Base-by-base conservation (phyloP, 345 rosid species). In the Citrus maxima region DNA sequence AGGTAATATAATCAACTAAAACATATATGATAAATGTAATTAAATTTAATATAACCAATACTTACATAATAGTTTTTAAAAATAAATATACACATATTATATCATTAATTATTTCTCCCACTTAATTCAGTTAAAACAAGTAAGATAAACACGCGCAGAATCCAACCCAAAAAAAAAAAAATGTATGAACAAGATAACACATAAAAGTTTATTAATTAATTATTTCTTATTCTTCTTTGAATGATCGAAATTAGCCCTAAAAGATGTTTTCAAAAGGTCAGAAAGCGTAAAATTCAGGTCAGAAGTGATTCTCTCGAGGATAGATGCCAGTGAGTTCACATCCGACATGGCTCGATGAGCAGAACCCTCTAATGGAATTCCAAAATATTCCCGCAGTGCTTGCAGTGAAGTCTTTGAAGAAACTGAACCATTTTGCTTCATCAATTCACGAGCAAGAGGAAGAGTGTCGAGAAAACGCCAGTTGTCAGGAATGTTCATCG, bases 311-410 rank as follows among this genome's bases (percentile, higher is more conserved):
- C 30, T 77, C 68, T 55, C 34, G 16, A 80, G 54, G 8, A 77
- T 16, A 19, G 34, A 8, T 14, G 81, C 7, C 55, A 83, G 19
- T 19, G 38, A 54, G 73, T 77, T 67, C 24, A 80, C 83, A 12
- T 83, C 86, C 0, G 81, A 24, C 83, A 80, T 80, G 14, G 79
- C 83, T 14, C 85, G 65, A 68, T 83, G 85, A 8, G 27, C 25
- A 24, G 51, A 16, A 64, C 77, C 85, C 6, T 9, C 32, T 2
- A 21, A 13, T 68, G 65, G 72, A 42, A 83, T 54, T 10, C 49
- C 51, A 37, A 6, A 73, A 61, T 68, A 35, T 37, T 70, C 69
- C 2, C 72, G 4, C 6, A 83, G 73, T 16, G 67, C 73, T 80
- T 55, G 32, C 37, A 83, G 70, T 1, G 76, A 78, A 21, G 25